Base-by-base conservation (phyloP, 345 rosid species). In the Aquilaria yunnanensis region DNA sequence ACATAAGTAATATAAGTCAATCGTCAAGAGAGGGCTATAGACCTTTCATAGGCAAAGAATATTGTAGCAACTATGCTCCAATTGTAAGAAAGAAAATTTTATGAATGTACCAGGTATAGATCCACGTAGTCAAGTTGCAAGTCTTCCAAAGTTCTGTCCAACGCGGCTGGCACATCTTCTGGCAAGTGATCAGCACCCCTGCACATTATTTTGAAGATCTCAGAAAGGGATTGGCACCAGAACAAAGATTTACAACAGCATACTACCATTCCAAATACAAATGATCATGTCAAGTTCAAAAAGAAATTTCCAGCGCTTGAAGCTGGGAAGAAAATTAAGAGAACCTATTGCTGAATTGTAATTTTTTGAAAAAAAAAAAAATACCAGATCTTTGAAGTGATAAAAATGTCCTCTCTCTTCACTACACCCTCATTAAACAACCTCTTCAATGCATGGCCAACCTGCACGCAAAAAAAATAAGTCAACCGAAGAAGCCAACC, bases 321-420 rank as follows among this genome's bases (percentile, higher is more conserved):
- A 23, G 23, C 12, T 62, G 50, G 16, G 54, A 11, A 31, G 12
- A 16, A 16, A n/a, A n/a, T 34, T 33, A 51, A 0, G 11, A 50
- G 33, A 32, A 61, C 10, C 32, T 11, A 12, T 5, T 30, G 31
- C 32, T 50, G 32, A 10, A 49, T 30, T 32, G 16, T 50, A 34
- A 30, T 10, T 13, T 9, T 50, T 50, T 14, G n/a, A 50, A 50
- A 50, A 7, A 50, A 50, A 50, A 13, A 32, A 56, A 70, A 73
- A 55, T 68, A 89, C 96, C 89, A 83, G 77, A 85, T 86, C 63
- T 87, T 83, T 69, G 91, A 89, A 48, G 94, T 89, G 70, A 89
- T 77, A 56, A 83, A 86, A 54, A 89, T 34, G 46, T 85, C 85
- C 67, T 81, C 85, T 29, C 96, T 86, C 68, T 86, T 86, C 56